These are phyloP conservation scores for Malus asiatica DNA, from an alignment of 306 rosid genomes.

Conservation along the genomic window DNA sequence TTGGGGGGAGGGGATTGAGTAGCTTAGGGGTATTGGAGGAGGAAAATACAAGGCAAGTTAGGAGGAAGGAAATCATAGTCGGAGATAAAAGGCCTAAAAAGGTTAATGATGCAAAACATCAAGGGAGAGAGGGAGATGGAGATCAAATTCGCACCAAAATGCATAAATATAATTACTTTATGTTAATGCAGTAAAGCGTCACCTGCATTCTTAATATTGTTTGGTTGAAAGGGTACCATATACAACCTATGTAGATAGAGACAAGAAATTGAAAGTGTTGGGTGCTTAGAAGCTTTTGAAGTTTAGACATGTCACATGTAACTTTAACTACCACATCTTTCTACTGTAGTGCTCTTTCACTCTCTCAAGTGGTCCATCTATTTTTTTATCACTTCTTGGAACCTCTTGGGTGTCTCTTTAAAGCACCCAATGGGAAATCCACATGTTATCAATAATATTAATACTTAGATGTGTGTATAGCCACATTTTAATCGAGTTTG, in stretches of 20 bases:
- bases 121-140: too few species aligned
- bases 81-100: not conserved
- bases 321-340: slow-evolving; percentile 13
- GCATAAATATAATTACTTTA: too few species aligned
- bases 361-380: slow-evolving; percentile 33
- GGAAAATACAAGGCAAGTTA: slow-evolving; percentile 44
- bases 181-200: too few species aligned
- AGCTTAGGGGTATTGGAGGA: slow-evolving; percentile 55
- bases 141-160: too few species aligned
- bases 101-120: not conserved
- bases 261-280: slow-evolving; percentile 5
- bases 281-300: not conserved
- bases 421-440: slow-evolving; percentile 3
- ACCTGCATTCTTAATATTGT: not conserved
- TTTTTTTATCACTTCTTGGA: slow-evolving; percentile 15
- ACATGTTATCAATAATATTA: not conserved
- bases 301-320: slow-evolving; percentile 31
- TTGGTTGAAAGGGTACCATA: slow-evolving; percentile 33
- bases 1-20: slow-evolving; percentile 41
- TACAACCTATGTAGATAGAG: slow-evolving; percentile 14
- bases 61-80: not conserved
- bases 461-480: too few species aligned
- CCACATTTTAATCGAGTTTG: too few species aligned
- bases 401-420: slow-evolving; percentile 8
- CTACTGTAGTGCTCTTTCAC: not conserved